Base-by-base conservation (phyloP, 169 alveolate genomes). In the Pseudocohnilembus persalinus region DNA sequence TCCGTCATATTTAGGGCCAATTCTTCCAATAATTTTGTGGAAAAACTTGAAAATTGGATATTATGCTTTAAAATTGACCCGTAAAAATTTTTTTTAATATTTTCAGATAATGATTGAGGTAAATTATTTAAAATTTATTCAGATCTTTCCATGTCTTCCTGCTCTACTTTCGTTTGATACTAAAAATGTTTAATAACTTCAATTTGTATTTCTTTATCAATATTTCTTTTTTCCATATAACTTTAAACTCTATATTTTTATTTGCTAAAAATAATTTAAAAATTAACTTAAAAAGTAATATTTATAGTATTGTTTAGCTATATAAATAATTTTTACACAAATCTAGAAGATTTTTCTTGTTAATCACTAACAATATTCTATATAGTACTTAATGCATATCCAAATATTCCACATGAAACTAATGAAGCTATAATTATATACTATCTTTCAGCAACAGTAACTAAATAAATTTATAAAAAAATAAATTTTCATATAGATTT, bases 341-440 rank as follows among this genome's bases (percentile, higher is more conserved):
- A 49, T 11, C 20, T 49, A 20, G 68, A 4, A 11, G 4, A 4
- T 49, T 49, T 49, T 49, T 49, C 26, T 20, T 4, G 20, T 49
- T 49, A 11, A 49, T 49, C 68, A 49, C 26, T 20, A 20, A 49
- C 4, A 11, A 49, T 49, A 49, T 49, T 49, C 20, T 49, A 20
- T 4, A 49, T 49, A 20, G 68, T 49, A 11, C 26, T 11, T 11
- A 76, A 31, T 31, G 82, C 29, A 33, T 76, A 76, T 0, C 82
- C 82, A 32, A 76, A 76, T 24, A 76, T 76, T 1, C 82, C 82
- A 76, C 82, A 76, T 15, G 82, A 76, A 25, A 76, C 63, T 33
- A 76, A 31, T 16, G 73, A 31, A 15, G 32, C 82, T 31, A 76
- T 31, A 1, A 65, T 32, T 32, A 30, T 68, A 76, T 31, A 76